Base-by-base conservation (phyloP, 306 rosid genomes). In the Clitoria ternatea region DNA sequence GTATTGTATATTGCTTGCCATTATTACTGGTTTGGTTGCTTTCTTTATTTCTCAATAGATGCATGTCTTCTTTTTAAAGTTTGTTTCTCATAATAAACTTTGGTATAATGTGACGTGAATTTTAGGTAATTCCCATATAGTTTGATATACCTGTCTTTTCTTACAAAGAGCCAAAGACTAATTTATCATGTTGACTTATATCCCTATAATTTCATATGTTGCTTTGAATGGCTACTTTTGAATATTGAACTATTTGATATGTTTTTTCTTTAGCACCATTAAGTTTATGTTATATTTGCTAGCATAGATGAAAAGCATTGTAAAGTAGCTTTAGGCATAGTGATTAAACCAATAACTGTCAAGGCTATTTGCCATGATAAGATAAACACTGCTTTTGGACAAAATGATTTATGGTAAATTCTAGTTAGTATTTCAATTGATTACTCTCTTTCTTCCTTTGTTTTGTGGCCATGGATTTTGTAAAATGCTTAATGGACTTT, bases 241-340 rank as follows among this genome's bases (percentile, higher is more conserved):
- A 17, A 39, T 50, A 19, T 13, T 65, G n/a, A n/a, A 3, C 23
- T n/a, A n/a, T 23, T 56, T 63, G 33, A 20, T 59, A 17, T 48
- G 6, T 4, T 62, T 62, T 45, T 72, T n/a, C n/a, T 40, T 75
- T 26, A 17, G 19, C 37, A 50, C 39, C 72, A 37, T 72, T 71
- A 42, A 22, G 24, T 70, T 35, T 62, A 57, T 69, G 27, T 63
- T 44, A 11, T 33, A 32, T 57, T 1, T 52, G 26, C 33, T 37
- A 74, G 85, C 83, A 95, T 90, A 91, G 71, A 89, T 94, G 87
- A 87, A 89, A 85, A 81, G 79, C 62, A 82, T 94, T 14, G 77
- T 88, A 27, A 80, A 69, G 92, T 81, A 39, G 86, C 96, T 81
- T 94, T 94, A 30, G 87, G 88, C 67, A 85, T 88, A 5, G 84